These are phyloP conservation scores for Seiridium cupressi DNA, from an alignment of 2,329 filamentous ascomycete species.

Conservation along the genomic window DNA sequence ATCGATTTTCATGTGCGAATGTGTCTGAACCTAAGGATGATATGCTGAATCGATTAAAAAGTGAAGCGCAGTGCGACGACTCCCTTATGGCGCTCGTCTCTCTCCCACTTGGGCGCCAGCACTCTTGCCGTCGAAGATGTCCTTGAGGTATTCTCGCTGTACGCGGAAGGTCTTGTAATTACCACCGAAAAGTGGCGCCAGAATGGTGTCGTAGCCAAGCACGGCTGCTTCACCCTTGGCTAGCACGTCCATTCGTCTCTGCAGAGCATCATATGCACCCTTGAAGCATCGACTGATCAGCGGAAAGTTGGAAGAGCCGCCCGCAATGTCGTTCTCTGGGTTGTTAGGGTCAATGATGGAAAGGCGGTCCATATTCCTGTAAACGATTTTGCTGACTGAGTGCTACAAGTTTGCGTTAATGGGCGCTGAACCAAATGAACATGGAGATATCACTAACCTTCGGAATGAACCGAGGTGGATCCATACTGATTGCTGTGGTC, in stretches of 20 bases:
- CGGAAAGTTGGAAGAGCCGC: slow-evolving; percentile 71
- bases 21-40: neutral
- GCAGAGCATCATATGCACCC: slow-evolving; percentile 57
- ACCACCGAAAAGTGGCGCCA: slow-evolving; percentile 71
- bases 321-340: slow-evolving; percentile 81
- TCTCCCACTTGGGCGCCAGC: neutral
- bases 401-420: neutral
- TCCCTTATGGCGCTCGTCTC: neutral
- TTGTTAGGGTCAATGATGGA: slow-evolving; percentile 93
- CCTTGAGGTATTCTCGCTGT: slow-evolving; percentile 63
- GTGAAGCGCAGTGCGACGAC: too few relatives aligned
- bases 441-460: slow-evolving; percentile 59
- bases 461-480: slow-evolving; percentile 63
- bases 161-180: slow-evolving; percentile 73
- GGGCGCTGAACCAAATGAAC: slow-evolving; percentile 12
- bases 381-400: slow-evolving; percentile 35
- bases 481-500: slow-evolving; percentile 70
- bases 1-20: neutral
- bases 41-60: neutral
- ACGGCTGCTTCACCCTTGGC: slow-evolving; percentile 27
- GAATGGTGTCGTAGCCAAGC: slow-evolving; percentile 50
- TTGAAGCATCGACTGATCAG: slow-evolving; percentile 70
- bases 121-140: neutral
- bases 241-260: slow-evolving; percentile 55
- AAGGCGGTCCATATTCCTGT: slow-evolving; percentile 65